Evolutionary conservation across 2,329 filamentous ascomycete species (phyloP).

Genomic region (Talaromyces piceae): DNA sequence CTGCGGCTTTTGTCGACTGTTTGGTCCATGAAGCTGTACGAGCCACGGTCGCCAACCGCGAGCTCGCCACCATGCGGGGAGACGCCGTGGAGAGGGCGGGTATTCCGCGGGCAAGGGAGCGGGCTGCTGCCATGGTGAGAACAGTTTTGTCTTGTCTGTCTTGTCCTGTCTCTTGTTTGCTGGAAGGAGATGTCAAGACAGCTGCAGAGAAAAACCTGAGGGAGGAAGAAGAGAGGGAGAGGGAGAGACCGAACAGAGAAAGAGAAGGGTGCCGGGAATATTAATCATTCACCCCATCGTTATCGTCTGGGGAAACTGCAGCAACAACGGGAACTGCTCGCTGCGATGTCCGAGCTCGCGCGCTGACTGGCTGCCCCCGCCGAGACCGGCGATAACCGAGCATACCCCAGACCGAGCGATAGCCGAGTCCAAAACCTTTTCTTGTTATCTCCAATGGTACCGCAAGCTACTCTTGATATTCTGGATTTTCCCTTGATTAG

Average conservation of each 20-base stretch:
- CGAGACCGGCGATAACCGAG: background rate
- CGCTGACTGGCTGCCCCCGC: background rate
- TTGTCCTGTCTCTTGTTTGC: background rate
- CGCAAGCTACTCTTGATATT: background rate
- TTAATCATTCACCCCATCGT: too few relatives aligned
- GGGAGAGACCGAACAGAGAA: background rate
- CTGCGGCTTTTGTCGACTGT: background rate
- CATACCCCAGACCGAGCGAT: background rate
- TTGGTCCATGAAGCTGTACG: constrained; percentile 11
- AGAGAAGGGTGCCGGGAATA: too few relatives aligned
- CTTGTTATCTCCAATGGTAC: background rate
- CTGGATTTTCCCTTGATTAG: background rate
- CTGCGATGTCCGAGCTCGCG: background rate
- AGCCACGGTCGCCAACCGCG: background rate
- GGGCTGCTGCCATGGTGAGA: constrained; percentile 30
- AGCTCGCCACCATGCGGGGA: constrained; percentile 24
- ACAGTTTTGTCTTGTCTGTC: background rate
- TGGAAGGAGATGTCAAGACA: background rate
- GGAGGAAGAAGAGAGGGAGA: background rate
- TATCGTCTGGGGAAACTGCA: background rate
- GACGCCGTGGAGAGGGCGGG: constrained; percentile 30
- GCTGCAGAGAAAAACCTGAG: background rate
- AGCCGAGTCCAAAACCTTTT: background rate
- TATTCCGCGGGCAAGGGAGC: constrained; percentile 29
- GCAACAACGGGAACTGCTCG: background rate